Percentiles rank a stretch among this genome's conserved stretches.
These are phyloP conservation scores for Suillus clintonianus DNA, from an alignment of 768 basidiomycete species.

Conservation along the genomic window DNA sequence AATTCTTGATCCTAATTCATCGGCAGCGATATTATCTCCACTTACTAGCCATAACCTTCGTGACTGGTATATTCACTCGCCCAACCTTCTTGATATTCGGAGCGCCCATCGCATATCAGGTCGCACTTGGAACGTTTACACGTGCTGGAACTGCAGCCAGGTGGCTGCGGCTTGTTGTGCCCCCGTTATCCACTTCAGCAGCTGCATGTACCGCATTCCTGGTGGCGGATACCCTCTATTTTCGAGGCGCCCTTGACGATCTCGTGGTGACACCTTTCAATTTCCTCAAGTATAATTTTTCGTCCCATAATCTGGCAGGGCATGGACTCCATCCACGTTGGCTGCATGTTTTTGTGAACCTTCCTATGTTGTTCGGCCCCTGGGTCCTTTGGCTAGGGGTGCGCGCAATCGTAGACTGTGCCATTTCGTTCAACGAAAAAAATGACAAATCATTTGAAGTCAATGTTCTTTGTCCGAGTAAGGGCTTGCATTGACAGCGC, in stretches of 20 bases:
- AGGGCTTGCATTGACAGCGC: neutral
- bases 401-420: slow-evolving; percentile 5
- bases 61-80: slow-evolving; percentile 34
- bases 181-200: slow-evolving; percentile 23
- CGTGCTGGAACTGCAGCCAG: slow-evolving; percentile 11
- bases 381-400: slow-evolving; percentile 27
- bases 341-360: slow-evolving; percentile 40
- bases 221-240: slow-evolving; percentile 35
- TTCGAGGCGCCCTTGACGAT: slow-evolving; percentile 20
- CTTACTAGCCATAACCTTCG: slow-evolving; percentile 26
- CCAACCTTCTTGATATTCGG: slow-evolving; percentile 38
- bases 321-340: slow-evolving; percentile 44
- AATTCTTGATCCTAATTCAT: neutral
- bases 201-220: slow-evolving; percentile 19
- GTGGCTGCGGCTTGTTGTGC: slow-evolving; percentile 12
- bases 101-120: slow-evolving; percentile 31
- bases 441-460: slow-evolving; percentile 10
- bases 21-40: slow-evolving; percentile 12
- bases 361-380: slow-evolving; percentile 42
- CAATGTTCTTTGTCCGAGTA: slow-evolving; percentile 21
- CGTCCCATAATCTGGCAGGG: slow-evolving; percentile 35
- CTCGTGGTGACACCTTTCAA: slow-evolving; percentile 38
- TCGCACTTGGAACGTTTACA: slow-evolving; percentile 16
- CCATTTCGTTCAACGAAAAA: slow-evolving; percentile 6
- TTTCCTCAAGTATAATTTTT: slow-evolving; percentile 40